phyloP scores from a whole-genome alignment of 345 rosid genomes.

The Rhodamnia rubescens region DNA sequence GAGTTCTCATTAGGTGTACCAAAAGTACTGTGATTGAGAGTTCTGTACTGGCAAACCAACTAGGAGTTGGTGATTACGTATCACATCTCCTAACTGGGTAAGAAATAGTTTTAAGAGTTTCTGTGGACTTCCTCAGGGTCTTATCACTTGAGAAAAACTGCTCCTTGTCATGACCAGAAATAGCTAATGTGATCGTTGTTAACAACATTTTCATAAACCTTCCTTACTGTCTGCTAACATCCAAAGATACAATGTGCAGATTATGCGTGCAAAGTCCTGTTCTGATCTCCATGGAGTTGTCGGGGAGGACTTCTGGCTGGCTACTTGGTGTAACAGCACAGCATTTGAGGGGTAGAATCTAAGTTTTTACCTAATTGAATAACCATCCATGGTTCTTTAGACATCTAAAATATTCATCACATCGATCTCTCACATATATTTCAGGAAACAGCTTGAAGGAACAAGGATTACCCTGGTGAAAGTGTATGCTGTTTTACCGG shows the following conservation, averaged over 20 bases:
- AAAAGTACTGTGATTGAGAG: neutral
- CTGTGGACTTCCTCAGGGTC: neutral
- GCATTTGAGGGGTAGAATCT: constrained; percentile 62
- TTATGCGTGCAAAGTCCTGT: constrained; percentile 57
- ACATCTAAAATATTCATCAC: neutral
- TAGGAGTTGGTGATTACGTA: neutral
- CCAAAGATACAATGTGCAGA: constrained; percentile 31
- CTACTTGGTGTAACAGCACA: constrained; percentile 84
- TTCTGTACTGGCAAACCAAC: neutral
- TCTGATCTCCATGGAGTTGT: constrained; percentile 67
- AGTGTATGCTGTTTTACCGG: constrained; percentile 19
- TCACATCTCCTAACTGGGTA: neutral
- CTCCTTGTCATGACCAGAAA: neutral
- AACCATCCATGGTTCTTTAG: neutral
- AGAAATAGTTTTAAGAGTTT: neutral
- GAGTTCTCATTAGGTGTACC: neutral
- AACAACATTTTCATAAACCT: neutral
- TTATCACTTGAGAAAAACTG: neutral
- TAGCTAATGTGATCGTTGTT: neutral
- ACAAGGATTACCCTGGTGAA: constrained; percentile 80
- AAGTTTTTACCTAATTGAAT: neutral
- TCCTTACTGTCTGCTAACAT: neutral
- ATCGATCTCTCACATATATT: neutral
- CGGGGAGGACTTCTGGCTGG: constrained; percentile 97
- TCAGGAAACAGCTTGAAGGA: constrained; percentile 92